Percentiles rank a stretch among this genome's conserved stretches.
Conservation (phyloP, 1,139 yeast genomes). For the Kodamaea ohmeri region DNA sequence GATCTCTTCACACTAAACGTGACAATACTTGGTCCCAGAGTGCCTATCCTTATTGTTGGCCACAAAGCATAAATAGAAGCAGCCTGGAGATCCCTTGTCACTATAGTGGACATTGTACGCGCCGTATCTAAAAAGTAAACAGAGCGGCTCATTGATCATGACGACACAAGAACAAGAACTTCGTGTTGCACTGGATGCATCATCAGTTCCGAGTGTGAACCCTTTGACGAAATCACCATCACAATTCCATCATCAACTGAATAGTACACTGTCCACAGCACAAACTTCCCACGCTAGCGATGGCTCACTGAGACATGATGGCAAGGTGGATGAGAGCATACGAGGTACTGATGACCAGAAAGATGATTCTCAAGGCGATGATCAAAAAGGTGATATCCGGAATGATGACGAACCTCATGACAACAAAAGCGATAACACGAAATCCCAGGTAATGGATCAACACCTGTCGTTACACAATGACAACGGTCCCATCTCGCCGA, state of each 20-base stretch:
- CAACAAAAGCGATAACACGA: background rate
- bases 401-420: no score
- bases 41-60: no score
- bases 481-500: constrained; percentile 6
- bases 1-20: no score
- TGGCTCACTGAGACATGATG: constrained; percentile 9
- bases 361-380: no score
- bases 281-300: constrained; percentile 13
- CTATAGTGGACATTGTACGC: no score
- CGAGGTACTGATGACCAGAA: background rate
- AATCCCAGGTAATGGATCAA: background rate
- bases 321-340: background rate
- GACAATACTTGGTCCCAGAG: no score
- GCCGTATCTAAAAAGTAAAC: background rate
- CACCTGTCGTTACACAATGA: no score
- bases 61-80: no score
- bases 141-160: constrained; percentile 1
- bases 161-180: background rate
- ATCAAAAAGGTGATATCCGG: no score
- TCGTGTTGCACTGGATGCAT: constrained; percentile 22
- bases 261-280: constrained; percentile 14
- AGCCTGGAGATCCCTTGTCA: no score
- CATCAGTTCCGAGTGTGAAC: constrained; percentile 17
- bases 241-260: constrained; percentile 9
- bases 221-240: constrained; percentile 3